Percentiles rank a stretch among this genome's conserved stretches.
phyloP scores from a whole-genome alignment of 31 red algal species.

The Pterothamnion heteromorphum region DNA sequence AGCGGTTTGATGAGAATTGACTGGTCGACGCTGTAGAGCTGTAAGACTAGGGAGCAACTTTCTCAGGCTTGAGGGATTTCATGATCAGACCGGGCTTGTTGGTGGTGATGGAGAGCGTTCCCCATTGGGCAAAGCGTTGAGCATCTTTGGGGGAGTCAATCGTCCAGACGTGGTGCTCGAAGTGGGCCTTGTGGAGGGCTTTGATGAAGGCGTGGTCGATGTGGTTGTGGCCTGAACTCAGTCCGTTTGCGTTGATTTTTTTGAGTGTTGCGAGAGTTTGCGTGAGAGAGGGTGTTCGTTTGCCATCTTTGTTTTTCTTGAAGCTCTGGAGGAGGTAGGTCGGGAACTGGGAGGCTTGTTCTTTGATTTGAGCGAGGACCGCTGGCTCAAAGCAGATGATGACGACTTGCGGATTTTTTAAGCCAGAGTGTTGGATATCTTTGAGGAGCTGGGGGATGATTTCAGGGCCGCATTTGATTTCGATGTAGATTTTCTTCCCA shows the following conservation, averaged over 20 bases:
- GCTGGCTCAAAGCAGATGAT: background rate
- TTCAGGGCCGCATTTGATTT: background rate
- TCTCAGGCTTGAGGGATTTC: background rate
- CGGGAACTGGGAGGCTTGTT: background rate
- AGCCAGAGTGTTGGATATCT: background rate
- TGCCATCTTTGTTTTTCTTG: background rate
- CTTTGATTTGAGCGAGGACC: background rate
- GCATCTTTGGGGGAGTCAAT: background rate
- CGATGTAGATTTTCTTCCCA: constrained; percentile 2
- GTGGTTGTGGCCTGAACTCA: background rate
- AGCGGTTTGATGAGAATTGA: background rate
- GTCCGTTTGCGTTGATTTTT: background rate
- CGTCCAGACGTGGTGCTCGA: background rate
- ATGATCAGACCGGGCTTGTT: background rate
- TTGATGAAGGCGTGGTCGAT: background rate
- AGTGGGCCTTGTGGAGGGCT: background rate
- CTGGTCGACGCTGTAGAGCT: background rate
- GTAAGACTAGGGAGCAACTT: background rate
- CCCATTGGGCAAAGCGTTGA: background rate
- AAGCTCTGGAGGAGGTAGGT: background rate
- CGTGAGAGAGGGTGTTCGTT: background rate
- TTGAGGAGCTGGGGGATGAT: background rate
- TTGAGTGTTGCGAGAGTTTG: background rate
- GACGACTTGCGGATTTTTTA: background rate
- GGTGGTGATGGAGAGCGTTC: background rate